Conservation (phyloP, 2,329 filamentous ascomycete species). For the Fusarium mangiferae region DNA sequence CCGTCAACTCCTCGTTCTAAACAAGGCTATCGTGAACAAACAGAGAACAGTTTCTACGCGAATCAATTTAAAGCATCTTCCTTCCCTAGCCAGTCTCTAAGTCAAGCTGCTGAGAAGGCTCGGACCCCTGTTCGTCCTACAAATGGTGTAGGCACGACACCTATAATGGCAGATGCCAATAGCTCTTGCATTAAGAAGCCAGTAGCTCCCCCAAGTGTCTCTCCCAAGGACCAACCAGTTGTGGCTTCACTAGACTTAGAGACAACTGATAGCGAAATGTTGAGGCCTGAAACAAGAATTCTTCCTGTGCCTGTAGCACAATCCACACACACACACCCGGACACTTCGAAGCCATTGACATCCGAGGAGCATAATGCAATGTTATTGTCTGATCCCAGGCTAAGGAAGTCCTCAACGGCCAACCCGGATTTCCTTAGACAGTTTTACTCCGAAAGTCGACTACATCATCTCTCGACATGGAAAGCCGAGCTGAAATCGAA, state of each 20-base stretch:
- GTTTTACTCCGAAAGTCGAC: constrained; percentile 92
- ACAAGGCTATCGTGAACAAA: constrained; percentile 82
- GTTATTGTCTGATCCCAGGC: constrained; percentile 83
- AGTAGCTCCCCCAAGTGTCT: neutral
- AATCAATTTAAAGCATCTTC: constrained; percentile 67
- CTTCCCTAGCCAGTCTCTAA: constrained; percentile 43
- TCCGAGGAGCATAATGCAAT: constrained; percentile 93
- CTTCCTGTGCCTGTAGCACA: neutral
- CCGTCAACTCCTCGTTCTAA: constrained; percentile 68
- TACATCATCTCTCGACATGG: constrained; percentile 97
- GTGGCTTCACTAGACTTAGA: neutral
- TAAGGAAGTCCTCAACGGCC: constrained; percentile 88
- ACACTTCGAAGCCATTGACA: constrained; percentile 72
- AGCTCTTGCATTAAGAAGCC: constrained; percentile 1
- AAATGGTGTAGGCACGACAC: neutral
- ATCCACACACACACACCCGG: constrained; percentile 9
- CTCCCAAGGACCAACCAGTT: neutral
- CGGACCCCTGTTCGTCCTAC: constrained; percentile 33
- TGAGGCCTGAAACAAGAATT: neutral
- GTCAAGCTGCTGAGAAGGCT: constrained; percentile 44
- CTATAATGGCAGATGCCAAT: neutral
- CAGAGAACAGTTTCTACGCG: constrained; percentile 83
- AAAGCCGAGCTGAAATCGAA: constrained; percentile 93
- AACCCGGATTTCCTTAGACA: constrained; percentile 95
- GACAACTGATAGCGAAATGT: neutral